phyloP scores from a whole-genome alignment of 148 eudicot genomes.

The Rhododendron griersonianum region DNA sequence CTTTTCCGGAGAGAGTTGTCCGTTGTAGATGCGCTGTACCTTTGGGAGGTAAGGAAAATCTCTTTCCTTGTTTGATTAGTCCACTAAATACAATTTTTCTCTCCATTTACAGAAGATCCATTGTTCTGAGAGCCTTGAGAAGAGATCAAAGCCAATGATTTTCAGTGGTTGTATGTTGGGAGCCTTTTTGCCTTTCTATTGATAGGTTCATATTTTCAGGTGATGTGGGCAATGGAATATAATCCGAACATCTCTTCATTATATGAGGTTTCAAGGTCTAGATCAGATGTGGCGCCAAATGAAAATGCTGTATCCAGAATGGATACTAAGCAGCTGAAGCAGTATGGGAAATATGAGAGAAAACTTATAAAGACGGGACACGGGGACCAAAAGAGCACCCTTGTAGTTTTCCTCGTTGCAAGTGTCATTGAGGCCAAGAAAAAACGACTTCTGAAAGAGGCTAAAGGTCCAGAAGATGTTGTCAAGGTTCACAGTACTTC shows the following conservation, averaged over 20 bases:
- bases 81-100: neutral
- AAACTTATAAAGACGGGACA: constrained; percentile 54
- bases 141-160: neutral
- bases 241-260: constrained; percentile 69
- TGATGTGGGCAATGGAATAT: constrained; percentile 99
- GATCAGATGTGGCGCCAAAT: constrained; percentile 25
- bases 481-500: constrained; percentile 48
- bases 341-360: constrained; percentile 88
- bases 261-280: constrained; percentile 40
- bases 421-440: constrained; percentile 91
- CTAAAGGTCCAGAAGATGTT: constrained; percentile 90
- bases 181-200: neutral
- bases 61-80: neutral
- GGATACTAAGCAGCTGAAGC: constrained; percentile 49
- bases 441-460: constrained; percentile 73
- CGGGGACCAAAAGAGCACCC: constrained; percentile 55
- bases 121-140: neutral
- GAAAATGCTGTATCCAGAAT: constrained; percentile 36
- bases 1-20: constrained; percentile 93
- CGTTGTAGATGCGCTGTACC: constrained; percentile 76
- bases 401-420: constrained; percentile 85
- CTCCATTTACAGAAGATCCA: neutral
- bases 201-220: constrained; percentile 39
- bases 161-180: constrained; percentile 1
- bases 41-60: constrained; percentile 75